phyloP scores from a whole-genome alignment of 1,284 basidiomycete genomes.

The Exobasidium rhododendri region DNA sequence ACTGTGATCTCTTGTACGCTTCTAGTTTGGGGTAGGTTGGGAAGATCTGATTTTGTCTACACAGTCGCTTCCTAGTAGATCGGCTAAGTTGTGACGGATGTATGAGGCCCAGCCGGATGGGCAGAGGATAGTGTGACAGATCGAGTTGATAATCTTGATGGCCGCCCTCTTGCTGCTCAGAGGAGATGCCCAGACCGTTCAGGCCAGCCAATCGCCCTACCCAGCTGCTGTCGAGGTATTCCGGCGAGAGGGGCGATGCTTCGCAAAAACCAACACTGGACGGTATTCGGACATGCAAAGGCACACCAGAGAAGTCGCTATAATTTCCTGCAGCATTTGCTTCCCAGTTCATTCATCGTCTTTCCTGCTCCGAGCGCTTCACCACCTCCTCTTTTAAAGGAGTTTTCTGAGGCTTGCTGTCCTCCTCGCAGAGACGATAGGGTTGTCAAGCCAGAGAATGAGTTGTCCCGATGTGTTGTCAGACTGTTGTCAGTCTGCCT shows the following conservation, averaged over 20 bases:
- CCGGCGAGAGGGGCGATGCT: neutral
- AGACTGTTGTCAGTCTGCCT: too few relatives aligned
- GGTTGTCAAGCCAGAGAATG: too few relatives aligned
- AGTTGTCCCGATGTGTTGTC: too few relatives aligned
- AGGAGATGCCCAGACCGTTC: neutral
- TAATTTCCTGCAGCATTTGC: too few relatives aligned
- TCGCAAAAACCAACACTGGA: neutral
- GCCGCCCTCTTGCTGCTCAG: neutral
- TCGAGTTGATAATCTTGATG: neutral
- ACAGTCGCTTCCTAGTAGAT: neutral
- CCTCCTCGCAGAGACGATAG: too few relatives aligned
- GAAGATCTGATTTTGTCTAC: slow-evolving; percentile 5
- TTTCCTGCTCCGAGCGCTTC: too few relatives aligned
- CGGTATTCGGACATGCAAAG: neutral
- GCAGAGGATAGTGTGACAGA: slow-evolving; percentile 23
- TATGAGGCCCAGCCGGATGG: slow-evolving; percentile 35
- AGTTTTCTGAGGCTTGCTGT: too few relatives aligned
- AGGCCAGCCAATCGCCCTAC: neutral
- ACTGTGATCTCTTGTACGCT: neutral
- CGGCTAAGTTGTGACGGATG: slow-evolving; percentile 14
- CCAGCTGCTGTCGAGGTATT: neutral
- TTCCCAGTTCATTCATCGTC: too few relatives aligned
- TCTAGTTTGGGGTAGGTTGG: slow-evolving; percentile 17
- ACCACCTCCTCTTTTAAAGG: too few relatives aligned
- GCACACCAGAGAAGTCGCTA: too few relatives aligned